A percentile compares a stretch with the other conserved stretches of the same genome.
phyloP scores from a whole-genome alignment of 2,329 filamentous ascomycete genomes.

The Monosporascus sp. region DNA sequence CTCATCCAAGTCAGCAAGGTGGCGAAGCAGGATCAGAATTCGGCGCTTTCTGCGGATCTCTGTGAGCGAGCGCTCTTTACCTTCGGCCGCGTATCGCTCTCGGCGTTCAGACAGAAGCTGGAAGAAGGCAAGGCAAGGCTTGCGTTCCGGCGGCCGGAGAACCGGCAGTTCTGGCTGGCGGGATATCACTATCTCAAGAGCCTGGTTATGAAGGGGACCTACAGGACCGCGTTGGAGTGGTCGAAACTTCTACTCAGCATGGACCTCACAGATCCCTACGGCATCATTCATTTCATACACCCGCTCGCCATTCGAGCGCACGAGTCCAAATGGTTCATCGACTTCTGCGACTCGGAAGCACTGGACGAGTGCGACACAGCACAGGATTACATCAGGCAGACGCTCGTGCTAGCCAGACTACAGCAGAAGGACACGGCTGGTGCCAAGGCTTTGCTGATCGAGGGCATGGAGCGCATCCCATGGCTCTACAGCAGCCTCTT shows the following conservation, averaged over 20 bases:
- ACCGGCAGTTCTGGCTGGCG: conserved; percentile 87
- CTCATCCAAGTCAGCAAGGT: conserved; percentile 92
- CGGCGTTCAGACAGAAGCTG: conserved; percentile 71
- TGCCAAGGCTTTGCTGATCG: conserved; percentile 58
- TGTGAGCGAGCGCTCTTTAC: conserved; percentile 89
- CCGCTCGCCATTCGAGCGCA: conserved; percentile 77
- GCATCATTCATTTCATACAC: conserved; percentile 74
- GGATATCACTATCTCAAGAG: conserved; percentile 85
- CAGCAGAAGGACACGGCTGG: conserved; percentile 62
- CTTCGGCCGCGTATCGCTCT: conserved; percentile 83
- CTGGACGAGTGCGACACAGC: conserved; percentile 33
- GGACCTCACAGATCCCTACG: conserved; percentile 76
- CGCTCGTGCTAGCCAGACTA: conserved; percentile 68
- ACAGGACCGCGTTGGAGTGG: conserved; percentile 91
- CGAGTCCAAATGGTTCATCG: conserved; percentile 70
- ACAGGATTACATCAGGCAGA: conserved; percentile 67
- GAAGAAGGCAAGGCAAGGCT: conserved; percentile 74
- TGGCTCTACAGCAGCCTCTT: conserved; percentile 83
- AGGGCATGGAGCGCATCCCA: conserved; percentile 68
- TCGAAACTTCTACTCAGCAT: conserved; percentile 76
- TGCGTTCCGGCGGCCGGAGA: conserved; percentile 76
- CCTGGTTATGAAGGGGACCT: conserved; percentile 85
- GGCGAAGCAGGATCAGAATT: conserved; percentile 85
- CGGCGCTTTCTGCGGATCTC: conserved; percentile 78
- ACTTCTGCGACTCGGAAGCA: conserved; percentile 51